Conservation (phyloP, 169 alveolate species). For the Theileria sp. region DNA sequence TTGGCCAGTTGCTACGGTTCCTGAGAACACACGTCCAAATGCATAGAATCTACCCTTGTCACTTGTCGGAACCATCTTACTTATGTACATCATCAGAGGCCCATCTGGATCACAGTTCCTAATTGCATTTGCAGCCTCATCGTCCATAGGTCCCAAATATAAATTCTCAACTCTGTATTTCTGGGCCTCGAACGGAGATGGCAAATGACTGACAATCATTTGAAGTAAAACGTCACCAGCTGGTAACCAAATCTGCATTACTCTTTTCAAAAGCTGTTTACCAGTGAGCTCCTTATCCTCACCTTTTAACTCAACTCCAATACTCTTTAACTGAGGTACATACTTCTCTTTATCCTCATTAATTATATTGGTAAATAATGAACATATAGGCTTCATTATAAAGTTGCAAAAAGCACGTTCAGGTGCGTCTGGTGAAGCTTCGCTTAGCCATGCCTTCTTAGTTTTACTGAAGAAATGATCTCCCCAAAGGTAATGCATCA, state of each 20-base stretch:
- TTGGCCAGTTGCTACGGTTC: slow-evolving; percentile 97
- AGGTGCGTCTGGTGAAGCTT: slow-evolving; percentile 79
- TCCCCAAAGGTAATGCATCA: slow-evolving; percentile 98
- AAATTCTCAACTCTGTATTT: slow-evolving; percentile 96
- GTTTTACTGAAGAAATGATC: slow-evolving; percentile 96
- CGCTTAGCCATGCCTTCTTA: slow-evolving; percentile 92
- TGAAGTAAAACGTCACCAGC: slow-evolving; percentile 98
- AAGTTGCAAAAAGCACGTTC: slow-evolving; percentile 95
- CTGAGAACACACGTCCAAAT: slow-evolving; percentile 99
- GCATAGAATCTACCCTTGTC: slow-evolving; percentile 99
- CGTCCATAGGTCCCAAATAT: slow-evolving; percentile 98
- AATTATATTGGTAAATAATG: slow-evolving; percentile 89
- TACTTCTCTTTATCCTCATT: slow-evolving; percentile 92
- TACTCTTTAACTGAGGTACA: slow-evolving; percentile 87
- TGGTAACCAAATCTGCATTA: slow-evolving; percentile 98
- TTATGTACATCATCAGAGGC: slow-evolving; percentile 98
- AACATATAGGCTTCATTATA: slow-evolving; percentile 98
- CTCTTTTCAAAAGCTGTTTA: slow-evolving; percentile 94
- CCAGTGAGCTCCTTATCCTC: slow-evolving; percentile 94
- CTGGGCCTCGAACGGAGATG: slow-evolving; percentile 97
- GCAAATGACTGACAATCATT: slow-evolving; percentile 97
- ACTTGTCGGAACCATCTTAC: slow-evolving; percentile 99
- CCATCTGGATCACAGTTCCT: slow-evolving; percentile 97
- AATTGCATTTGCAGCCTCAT: slow-evolving; percentile 94
- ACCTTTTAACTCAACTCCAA: slow-evolving; percentile 91